Conservation (phyloP, 2,329 filamentous ascomycete species). For the Allantophomopsis cytisporea region DNA sequence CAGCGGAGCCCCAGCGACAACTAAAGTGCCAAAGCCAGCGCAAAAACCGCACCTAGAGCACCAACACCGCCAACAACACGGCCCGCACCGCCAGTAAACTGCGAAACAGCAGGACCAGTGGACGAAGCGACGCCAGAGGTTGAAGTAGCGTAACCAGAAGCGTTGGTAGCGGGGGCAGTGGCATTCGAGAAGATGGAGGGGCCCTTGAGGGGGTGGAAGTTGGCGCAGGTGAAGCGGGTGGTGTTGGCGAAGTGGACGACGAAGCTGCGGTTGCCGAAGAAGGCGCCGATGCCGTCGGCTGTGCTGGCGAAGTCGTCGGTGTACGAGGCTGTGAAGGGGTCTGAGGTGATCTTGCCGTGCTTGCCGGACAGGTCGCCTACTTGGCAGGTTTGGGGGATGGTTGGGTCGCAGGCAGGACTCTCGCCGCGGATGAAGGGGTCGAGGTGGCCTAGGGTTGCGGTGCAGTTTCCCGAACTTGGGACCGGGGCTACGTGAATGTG, state of each 20-base stretch:
- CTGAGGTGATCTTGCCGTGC: constrained; percentile 43
- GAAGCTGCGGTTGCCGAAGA: constrained; percentile 51
- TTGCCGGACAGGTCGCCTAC: constrained; percentile 69
- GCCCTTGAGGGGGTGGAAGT: constrained; percentile 27
- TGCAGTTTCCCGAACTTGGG: constrained; percentile 57
- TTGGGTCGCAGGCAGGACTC: constrained; percentile 41
- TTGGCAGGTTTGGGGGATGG: constrained; percentile 51
- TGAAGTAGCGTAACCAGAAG: too few species aligned
- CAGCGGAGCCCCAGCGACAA: too few species aligned
- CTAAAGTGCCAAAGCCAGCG: too few species aligned
- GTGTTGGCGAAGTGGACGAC: constrained; percentile 51
- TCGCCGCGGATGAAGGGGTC: constrained; percentile 53
- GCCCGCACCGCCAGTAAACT: too few species aligned
- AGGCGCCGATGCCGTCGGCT: constrained; percentile 32
- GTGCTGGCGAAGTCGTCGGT: constrained; percentile 45
- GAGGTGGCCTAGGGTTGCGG: constrained; percentile 49
- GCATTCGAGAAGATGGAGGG: too few species aligned
- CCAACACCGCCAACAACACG: too few species aligned
- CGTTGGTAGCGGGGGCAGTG: too few species aligned
- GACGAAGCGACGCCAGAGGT: too few species aligned
- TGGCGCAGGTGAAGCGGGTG: constrained; percentile 51
- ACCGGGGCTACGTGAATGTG: constrained; percentile 59
- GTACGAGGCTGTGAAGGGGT: constrained; percentile 35
- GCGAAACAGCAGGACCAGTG: too few species aligned
- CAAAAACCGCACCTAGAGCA: too few species aligned